A percentile compares a stretch with the other conserved stretches of the same genome.
Evolutionary conservation across 139 green algal species (phyloP).

Genomic region (Chlorella ohadii): DNA sequence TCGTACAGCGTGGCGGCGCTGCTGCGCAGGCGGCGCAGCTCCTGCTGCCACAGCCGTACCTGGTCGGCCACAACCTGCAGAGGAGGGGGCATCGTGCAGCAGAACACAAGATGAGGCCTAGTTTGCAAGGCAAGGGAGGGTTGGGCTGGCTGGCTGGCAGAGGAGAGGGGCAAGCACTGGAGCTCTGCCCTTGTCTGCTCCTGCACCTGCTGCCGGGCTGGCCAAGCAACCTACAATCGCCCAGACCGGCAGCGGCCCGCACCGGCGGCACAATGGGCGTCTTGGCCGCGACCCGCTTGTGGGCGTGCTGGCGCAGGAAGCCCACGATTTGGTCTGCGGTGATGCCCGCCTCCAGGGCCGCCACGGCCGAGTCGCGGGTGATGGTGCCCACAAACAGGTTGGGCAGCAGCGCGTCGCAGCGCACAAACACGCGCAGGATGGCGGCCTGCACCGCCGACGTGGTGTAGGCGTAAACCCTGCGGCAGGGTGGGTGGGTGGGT

Average conservation of each 20-base stretch:
- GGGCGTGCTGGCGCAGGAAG: conserved; percentile 79
- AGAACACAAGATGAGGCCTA: too few species aligned
- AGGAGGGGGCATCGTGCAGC: too few species aligned
- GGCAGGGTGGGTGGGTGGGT: background rate
- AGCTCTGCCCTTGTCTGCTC: too few species aligned
- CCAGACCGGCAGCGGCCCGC: background rate
- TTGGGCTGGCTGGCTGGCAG: too few species aligned
- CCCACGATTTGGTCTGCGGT: conserved; percentile 69
- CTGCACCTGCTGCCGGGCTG: too few species aligned
- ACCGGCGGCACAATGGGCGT: conserved; percentile 78
- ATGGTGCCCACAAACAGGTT: conserved; percentile 92
- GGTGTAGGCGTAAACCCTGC: conserved; percentile 90
- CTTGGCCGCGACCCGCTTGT: conserved; percentile 55
- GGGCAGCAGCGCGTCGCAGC: conserved; percentile 84
- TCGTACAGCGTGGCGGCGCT: conserved; percentile 60
- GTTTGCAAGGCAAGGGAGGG: too few species aligned
- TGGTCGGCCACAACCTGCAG: conserved; percentile 82
- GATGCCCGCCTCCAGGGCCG: conserved; percentile 71
- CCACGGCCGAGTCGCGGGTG: conserved; percentile 74
- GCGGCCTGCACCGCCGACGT: conserved; percentile 67
- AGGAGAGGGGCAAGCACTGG: too few species aligned
- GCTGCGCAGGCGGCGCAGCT: conserved; percentile 65
- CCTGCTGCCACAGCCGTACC: conserved; percentile 83
- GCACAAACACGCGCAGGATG: conserved; percentile 80
- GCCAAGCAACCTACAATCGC: background rate